Evolutionary conservation across 2,329 filamentous ascomycete species (phyloP), one percentile per base, ranked within the genome.

Genomic region (Colletotrichum echinochloae): DNA sequence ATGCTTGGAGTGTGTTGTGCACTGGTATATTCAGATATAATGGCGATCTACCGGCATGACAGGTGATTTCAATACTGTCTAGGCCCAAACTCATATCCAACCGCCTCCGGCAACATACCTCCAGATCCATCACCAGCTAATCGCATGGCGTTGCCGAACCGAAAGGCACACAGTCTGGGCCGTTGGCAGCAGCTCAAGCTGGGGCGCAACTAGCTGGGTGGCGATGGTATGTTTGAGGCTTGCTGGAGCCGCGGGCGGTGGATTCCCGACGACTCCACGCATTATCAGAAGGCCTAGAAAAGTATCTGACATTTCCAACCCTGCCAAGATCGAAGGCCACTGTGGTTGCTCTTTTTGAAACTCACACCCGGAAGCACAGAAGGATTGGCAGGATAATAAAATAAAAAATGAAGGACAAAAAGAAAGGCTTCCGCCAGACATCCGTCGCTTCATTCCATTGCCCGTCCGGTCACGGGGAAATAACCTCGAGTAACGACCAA

Each of bases 401-500:
- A 44, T 16, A 20, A 52, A 30, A 30, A n/a, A 33, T 1, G n/a
- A n/a, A n/a, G n/a, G n/a, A n/a, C n/a, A n/a, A n/a, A n/a, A n/a
- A n/a, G n/a, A n/a, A n/a, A n/a, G n/a, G n/a, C n/a, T n/a, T 4
- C 8, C 6, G 2, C 0, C 11, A n/a, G 16, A 52, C 4, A 18
- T 20, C 4, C 8, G 20, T 52, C 20, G 16, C 28, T 23, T 28
- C 2, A 33, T 14, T n/a, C 16, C 1, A 33, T 30, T 20, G 11
- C 39, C 9, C 26, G 23, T 11, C 2, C 11, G 5, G 18, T 16
- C 16, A 12, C 2, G 2, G 5, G 1, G 7, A 16, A 20, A 18
- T 9, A 23, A 9, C 26, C 4, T 75, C 74, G n/a, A 75, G 59
- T 23, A 74, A 33, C 8, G 72, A 64, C 52, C 72, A 73, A 9